phyloP scores from a whole-genome alignment of 345 rosid genomes.

The Ceriops decandra region DNA sequence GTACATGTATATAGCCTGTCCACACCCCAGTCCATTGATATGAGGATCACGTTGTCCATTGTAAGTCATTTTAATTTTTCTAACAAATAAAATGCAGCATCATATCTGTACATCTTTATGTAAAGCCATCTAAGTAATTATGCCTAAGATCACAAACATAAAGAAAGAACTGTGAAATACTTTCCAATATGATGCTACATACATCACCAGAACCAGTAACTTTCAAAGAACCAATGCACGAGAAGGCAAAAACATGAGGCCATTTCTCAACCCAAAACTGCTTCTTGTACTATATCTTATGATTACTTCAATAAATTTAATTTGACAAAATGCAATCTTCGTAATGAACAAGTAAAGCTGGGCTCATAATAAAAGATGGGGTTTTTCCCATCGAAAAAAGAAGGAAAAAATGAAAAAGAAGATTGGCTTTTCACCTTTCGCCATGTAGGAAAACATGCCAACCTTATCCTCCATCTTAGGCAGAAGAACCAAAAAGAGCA shows the following conservation, averaged over 20 bases:
- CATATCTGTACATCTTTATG: too few relatives aligned
- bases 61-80: too few relatives aligned
- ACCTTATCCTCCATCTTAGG: constrained; percentile 18
- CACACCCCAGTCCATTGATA: neutral
- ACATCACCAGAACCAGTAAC: neutral
- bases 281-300: constrained; percentile 10
- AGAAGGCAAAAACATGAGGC: constrained; percentile 36
- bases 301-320: too few relatives aligned
- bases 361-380: neutral
- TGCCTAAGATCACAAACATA: too few relatives aligned
- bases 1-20: too few relatives aligned
- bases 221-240: constrained; percentile 8
- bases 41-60: neutral
- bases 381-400: too few relatives aligned
- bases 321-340: too few relatives aligned
- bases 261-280: constrained; percentile 30
- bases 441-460: neutral
- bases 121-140: too few relatives aligned
- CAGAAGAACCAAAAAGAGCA: constrained; percentile 43
- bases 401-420: neutral
- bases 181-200: neutral
- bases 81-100: too few relatives aligned
- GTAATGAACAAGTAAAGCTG: too few relatives aligned
- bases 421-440: neutral
- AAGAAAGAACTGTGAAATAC: too few relatives aligned